These are phyloP conservation scores for Ceratobasidium sp. DNA, from an alignment of 1,284 basidiomycete genomes.

Conservation along the genomic window DNA sequence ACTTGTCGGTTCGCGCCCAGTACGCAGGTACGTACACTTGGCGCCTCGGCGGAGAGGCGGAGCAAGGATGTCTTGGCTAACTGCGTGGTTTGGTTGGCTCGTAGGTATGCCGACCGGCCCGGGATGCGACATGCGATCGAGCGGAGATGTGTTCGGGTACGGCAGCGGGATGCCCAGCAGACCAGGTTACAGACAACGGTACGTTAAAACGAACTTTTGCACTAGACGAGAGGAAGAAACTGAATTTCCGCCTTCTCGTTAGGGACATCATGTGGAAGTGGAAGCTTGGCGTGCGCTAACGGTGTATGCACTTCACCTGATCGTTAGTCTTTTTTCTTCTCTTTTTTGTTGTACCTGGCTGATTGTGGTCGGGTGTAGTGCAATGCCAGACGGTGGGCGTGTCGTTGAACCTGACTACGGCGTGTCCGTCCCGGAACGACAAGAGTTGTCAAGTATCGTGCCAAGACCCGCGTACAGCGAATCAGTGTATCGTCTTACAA, in stretches of 20 bases:
- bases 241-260: constrained; percentile 1
- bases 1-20: constrained; percentile 78
- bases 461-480: constrained; percentile 73
- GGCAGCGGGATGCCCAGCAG: constrained; percentile 75
- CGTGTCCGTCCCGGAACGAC: constrained; percentile 76
- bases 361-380: constrained; percentile 57
- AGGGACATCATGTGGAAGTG: constrained; percentile 74
- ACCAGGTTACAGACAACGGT: constrained; percentile 78
- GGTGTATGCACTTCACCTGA: constrained; percentile 86
- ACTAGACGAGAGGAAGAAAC: neutral
- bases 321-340: constrained; percentile 61
- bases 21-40: constrained; percentile 58
- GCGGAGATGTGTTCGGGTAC: constrained; percentile 86
- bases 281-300: constrained; percentile 80
- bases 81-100: constrained; percentile 63
- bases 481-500: constrained; percentile 81
- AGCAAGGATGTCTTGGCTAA: neutral
- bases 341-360: constrained; percentile 23
- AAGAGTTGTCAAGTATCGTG: constrained; percentile 84
- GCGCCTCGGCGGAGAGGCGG: no score
- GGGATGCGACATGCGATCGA: constrained; percentile 78
- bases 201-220: constrained; percentile 48
- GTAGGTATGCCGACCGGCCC: constrained; percentile 76
- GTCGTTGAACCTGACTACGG: constrained; percentile 73
- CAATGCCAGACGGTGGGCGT: constrained; percentile 85